Base-by-base conservation (phyloP, 2,329 filamentous ascomycete genomes). In the Fusarium sp. region DNA sequence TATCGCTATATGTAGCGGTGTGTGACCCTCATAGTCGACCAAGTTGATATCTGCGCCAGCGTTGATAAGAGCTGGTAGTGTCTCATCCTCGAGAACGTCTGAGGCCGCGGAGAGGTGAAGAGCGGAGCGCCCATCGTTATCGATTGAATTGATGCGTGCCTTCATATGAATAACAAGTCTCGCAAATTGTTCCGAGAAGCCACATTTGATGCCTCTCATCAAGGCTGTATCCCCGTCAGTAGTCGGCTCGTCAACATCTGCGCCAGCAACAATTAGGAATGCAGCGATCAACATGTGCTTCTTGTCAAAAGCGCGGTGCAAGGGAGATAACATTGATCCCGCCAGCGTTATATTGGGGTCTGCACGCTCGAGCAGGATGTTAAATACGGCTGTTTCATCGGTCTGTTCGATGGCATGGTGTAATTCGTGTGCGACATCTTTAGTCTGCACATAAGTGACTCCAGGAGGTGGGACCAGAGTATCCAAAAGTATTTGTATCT, bases 151-250 rank as follows among this genome's bases (percentile, higher is more conserved):
- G 32, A 75, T 40, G 18, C 69, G 71, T 12, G 72, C 72, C 21
- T 63, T 68, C 49, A 75, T 64, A 30, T 75, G 71, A 12, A 76
- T 27, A 13, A 74, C 63, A 8, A 75, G 72, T 6, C 60, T 74
- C 16, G 74, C 74, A 59, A 75, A 75, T 25, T 75, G 74, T 41
- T 75, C 74, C 16, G 74, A 75, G 59, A 75, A 75, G 4, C 73
- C 62, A 41, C 74, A 75, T 40, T 72, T 75, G 58, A 75, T 76
- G 12, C 74, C 72, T 60, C 74, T 72, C 58, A 75, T 76, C 7
- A 75, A 50, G 7, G 74, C 69, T 11, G 74, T 75, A 41, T 75
- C 66, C 7, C 74, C 74, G 20, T 75, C 72, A 16, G 59, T 72
- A 6, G 74, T 75, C 14, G 74, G 74, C 47, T 75, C 74, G 46